Conservation (phyloP, 768 basidiomycete species). For the Termitomyces sp. region DNA sequence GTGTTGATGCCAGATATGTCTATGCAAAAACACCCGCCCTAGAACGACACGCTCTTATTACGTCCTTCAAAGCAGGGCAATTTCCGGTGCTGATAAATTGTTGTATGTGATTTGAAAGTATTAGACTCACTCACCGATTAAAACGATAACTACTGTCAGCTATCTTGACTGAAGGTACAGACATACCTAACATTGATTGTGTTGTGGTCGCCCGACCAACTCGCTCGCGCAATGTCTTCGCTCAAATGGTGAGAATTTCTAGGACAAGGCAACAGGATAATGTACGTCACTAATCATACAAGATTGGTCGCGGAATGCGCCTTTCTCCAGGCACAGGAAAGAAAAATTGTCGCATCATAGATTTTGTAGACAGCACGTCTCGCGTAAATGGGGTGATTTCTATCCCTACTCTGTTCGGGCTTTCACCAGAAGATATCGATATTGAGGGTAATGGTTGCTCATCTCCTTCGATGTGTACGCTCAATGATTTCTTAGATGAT, state of each 20-base stretch:
- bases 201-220: conserved; percentile 87
- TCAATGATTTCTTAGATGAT: conserved; percentile 39
- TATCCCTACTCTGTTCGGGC: conserved; percentile 79
- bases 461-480: neutral
- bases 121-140: neutral
- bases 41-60: conserved; percentile 64
- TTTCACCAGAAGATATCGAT: conserved; percentile 64
- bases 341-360: conserved; percentile 81
- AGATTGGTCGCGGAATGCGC: conserved; percentile 94
- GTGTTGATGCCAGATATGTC: conserved; percentile 83
- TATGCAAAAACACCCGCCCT: conserved; percentile 61
- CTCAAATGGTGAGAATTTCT: conserved; percentile 73
- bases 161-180: conserved; percentile 90
- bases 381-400: conserved; percentile 72
- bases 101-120: conserved; percentile 37
- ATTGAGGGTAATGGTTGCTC: conserved; percentile 47
- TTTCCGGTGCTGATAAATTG: conserved; percentile 92
- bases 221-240: conserved; percentile 81
- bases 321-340: conserved; percentile 81
- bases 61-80: conserved; percentile 62
- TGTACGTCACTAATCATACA: neutral
- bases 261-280: neutral
- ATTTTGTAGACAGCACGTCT: conserved; percentile 78
- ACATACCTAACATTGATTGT: conserved; percentile 94
- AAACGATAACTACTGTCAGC: conserved; percentile 35